These are phyloP conservation scores for Hylodesmum podocarpum DNA, from an alignment of 306 rosid genomes.

Conservation along the genomic window DNA sequence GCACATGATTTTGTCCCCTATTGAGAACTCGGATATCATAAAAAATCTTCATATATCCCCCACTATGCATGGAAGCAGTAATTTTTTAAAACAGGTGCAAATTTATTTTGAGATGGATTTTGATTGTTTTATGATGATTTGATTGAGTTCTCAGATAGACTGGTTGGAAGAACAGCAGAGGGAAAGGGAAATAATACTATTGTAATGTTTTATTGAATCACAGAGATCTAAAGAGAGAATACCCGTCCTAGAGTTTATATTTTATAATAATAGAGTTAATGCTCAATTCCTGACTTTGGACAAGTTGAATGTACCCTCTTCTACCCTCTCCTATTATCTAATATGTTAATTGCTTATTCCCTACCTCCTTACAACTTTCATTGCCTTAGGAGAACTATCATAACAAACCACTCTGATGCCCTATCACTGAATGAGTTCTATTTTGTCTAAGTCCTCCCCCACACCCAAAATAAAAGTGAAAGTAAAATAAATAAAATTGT, in stretches of 20 bases:
- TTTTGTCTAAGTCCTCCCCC: background rate
- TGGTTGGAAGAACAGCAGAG: background rate
- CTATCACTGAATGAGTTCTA: background rate
- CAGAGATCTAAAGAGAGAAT: background rate
- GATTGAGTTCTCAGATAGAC: background rate
- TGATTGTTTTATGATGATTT: slow-evolving; percentile 23
- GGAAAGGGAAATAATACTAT: background rate
- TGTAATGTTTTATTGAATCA: background rate
- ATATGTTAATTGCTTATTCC: background rate
- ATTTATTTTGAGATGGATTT: slow-evolving; percentile 43
- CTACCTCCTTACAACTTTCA: background rate
- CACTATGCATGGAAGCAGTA: slow-evolving; percentile 44
- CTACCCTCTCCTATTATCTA: background rate
- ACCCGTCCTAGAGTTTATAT: background rate
- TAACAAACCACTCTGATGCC: background rate
- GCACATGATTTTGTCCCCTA: slow-evolving; percentile 38
- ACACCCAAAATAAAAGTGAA: too few species aligned
- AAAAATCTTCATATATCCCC: slow-evolving; percentile 46
- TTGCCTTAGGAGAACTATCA: background rate
- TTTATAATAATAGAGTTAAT: background rate
- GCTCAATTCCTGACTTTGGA: background rate
- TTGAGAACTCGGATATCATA: slow-evolving; percentile 43
- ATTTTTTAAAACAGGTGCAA: slow-evolving; percentile 53
- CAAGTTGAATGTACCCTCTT: background rate
- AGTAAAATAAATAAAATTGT: too few species aligned